Conservation (phyloP, 2,329 filamentous ascomycete species). For the Beauveria sp. region DNA sequence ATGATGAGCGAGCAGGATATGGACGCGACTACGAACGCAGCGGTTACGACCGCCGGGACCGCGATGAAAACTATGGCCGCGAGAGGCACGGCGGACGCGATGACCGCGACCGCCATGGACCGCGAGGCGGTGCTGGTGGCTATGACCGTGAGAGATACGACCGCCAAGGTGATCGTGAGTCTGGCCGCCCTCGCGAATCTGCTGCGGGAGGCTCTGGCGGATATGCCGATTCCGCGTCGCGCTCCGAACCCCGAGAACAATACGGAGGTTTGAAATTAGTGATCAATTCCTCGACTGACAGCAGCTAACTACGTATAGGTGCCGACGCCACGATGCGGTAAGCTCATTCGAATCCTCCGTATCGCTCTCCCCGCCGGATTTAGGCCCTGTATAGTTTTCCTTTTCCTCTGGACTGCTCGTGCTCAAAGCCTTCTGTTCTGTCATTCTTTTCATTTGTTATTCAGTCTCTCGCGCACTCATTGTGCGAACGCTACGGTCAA, state of each 20-base stretch:
- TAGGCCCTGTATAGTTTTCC: constrained; percentile 9
- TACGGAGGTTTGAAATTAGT: constrained; percentile 33
- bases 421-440: constrained; percentile 10
- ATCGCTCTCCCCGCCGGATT: not conserved
- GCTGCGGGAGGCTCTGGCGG: constrained; percentile 26
- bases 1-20: constrained; percentile 27
- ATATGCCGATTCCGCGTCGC: constrained; percentile 34
- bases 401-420: constrained; percentile 2
- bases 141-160: constrained; percentile 45
- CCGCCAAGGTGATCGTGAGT: constrained; percentile 34
- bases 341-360: constrained; percentile 10
- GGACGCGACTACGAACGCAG: constrained; percentile 51
- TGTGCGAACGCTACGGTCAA: not conserved
- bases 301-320: constrained; percentile 24
- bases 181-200: constrained; percentile 31
- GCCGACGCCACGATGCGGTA: constrained; percentile 23
- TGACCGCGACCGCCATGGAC: constrained; percentile 35
- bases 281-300: not conserved
- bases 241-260: constrained; percentile 35
- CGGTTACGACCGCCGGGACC: constrained; percentile 29
- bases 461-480: not conserved
- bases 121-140: constrained; percentile 31
- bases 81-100: constrained; percentile 37
- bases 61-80: constrained; percentile 30
- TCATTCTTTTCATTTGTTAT: constrained; percentile 20